Percentiles rank a stretch among this genome's conserved stretches.
Evolutionary conservation across 2,329 filamentous ascomycete genomes (phyloP).

Genomic region (Epichloe gansuensis): DNA sequence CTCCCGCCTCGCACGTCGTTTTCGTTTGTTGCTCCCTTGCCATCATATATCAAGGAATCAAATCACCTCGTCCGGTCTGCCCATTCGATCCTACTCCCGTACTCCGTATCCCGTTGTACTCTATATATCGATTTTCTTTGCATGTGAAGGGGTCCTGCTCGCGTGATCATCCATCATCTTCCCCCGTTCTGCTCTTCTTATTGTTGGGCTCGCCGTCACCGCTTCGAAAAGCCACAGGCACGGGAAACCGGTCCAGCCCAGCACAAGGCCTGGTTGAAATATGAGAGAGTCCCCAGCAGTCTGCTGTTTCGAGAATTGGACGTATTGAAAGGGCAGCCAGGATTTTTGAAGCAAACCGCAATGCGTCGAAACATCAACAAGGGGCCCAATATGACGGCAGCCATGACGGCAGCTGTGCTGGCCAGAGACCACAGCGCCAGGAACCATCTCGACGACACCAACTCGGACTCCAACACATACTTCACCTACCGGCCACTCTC

Average conservation of each 20-base stretch:
- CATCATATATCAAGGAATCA: too few relatives aligned
- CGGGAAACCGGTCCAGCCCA: neutral
- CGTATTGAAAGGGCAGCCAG: slow-evolving; percentile 2
- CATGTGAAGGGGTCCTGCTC: slow-evolving; percentile 1
- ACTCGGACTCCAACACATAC: slow-evolving; percentile 31
- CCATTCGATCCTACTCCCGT: neutral
- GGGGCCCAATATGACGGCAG: neutral
- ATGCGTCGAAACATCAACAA: slow-evolving; percentile 5
- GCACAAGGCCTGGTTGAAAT: slow-evolving; percentile 1
- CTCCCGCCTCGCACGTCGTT: too few relatives aligned
- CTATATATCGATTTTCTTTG: neutral
- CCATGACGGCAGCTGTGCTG: neutral
- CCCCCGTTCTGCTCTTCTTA: neutral
- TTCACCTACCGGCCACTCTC: slow-evolving; percentile 57
- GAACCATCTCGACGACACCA: too few relatives aligned
- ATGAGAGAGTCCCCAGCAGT: slow-evolving; percentile 6
- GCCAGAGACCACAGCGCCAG: slow-evolving; percentile 6
- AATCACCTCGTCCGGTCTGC: too few relatives aligned
- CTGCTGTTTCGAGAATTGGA: slow-evolving; percentile 1
- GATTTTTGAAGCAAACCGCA: neutral
- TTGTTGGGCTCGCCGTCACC: neutral
- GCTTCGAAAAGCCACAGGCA: neutral
- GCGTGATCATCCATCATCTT: slow-evolving; percentile 4
- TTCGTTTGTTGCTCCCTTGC: too few relatives aligned
- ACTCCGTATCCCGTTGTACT: neutral